phyloP scores from a whole-genome alignment of 129 eudicot genomes.

The Pseudognaphalium luteoalbum region DNA sequence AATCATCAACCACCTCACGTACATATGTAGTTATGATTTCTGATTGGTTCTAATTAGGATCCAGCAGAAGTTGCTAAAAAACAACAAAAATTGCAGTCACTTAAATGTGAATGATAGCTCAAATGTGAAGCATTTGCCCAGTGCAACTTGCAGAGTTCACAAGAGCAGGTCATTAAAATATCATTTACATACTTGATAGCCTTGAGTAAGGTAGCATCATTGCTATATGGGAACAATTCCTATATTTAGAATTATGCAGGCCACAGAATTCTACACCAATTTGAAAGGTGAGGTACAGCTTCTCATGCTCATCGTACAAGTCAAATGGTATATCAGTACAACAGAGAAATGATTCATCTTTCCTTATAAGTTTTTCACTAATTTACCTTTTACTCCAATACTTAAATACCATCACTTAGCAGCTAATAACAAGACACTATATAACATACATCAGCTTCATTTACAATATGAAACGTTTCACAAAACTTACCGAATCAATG shows the following conservation, averaged over 20 bases:
- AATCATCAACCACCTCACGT: constrained; percentile 12
- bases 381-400: constrained; percentile 40
- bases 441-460: constrained; percentile 8
- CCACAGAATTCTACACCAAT: background rate
- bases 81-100: constrained; percentile 16
- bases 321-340: background rate
- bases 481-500: constrained; percentile 23
- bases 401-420: constrained; percentile 33
- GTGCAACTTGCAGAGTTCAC: constrained; percentile 36
- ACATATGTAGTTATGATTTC: constrained; percentile 3
- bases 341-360: constrained; percentile 15
- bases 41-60: constrained; percentile 6
- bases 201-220: constrained; percentile 21
- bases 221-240: constrained; percentile 9
- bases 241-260: background rate
- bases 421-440: constrained; percentile 26
- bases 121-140: constrained; percentile 23
- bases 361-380: constrained; percentile 26
- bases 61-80: constrained; percentile 8
- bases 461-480: constrained; percentile 17
- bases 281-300: background rate
- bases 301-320: constrained; percentile 12
- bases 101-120: constrained; percentile 23
- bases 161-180: constrained; percentile 13
- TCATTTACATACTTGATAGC: background rate